Percentiles rank a stretch among this genome's conserved stretches.
Conservation (phyloP, 352 stramenopile genomes). For the Phytophthora macrochlamydospora region DNA sequence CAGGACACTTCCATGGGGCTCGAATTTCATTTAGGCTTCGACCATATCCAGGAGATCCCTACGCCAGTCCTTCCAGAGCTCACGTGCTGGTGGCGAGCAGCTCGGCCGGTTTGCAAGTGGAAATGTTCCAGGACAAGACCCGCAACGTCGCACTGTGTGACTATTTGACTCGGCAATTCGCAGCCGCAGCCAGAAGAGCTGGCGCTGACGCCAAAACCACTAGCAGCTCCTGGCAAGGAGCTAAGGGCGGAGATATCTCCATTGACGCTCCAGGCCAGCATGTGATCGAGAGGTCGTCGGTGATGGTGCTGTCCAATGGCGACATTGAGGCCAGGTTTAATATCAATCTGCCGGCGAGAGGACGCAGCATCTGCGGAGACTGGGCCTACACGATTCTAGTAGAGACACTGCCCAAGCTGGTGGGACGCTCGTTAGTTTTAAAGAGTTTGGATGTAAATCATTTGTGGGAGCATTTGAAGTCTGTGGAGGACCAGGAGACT, state of each 20-base stretch:
- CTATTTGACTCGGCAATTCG: conserved; percentile 90
- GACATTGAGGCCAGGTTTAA: conserved; percentile 94
- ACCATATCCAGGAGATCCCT: conserved; percentile 96
- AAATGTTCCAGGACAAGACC: conserved; percentile 78
- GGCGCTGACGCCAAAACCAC: conserved; percentile 69
- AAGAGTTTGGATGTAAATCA: conserved; percentile 64
- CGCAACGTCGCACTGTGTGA: conserved; percentile 90
- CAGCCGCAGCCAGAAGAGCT: conserved; percentile 52
- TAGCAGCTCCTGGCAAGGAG: conserved; percentile 83
- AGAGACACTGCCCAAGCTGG: conserved; percentile 86
- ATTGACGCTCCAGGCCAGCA: conserved; percentile 94
- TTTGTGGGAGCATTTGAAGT: conserved; percentile 89
- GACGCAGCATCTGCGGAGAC: conserved; percentile 93
- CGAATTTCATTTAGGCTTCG: conserved; percentile 88
- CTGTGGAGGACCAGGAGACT: conserved; percentile 93
- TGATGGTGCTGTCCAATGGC: conserved; percentile 80
- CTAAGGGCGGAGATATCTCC: conserved; percentile 94
- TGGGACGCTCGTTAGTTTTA: conserved; percentile 82
- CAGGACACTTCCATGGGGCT: conserved; percentile 23
- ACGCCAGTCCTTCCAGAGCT: conserved; percentile 93
- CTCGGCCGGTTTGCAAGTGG: conserved; percentile 80
- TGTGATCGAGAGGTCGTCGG: conserved; percentile 93
- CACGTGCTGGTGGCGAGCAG: conserved; percentile 85
- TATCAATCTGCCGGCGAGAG: conserved; percentile 94
- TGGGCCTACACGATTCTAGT: conserved; percentile 93